Percentiles rank a stretch among this genome's conserved stretches.
Conservation (phyloP, 345 rosid species). For the Lagerstroemia speciosa region DNA sequence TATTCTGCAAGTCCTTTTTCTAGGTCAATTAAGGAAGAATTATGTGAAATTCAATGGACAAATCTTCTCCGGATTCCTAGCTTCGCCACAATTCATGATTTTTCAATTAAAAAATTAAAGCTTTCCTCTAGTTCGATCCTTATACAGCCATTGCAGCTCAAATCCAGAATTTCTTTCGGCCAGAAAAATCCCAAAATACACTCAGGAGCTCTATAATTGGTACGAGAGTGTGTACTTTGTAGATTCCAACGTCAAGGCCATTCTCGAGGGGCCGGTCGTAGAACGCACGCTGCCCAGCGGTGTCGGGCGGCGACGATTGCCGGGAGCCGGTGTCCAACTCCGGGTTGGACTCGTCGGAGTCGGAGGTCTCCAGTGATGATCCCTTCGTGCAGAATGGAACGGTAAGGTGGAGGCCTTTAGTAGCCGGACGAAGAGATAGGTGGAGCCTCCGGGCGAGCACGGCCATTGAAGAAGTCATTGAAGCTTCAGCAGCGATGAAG, state of each 20-base stretch:
- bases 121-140: not conserved
- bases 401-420: conserved; percentile 23
- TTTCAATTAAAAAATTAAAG: not conserved
- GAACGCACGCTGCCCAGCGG: conserved; percentile 20
- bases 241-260: conserved; percentile 72
- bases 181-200: not conserved
- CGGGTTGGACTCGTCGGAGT: conserved; percentile 24
- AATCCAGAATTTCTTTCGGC: not conserved
- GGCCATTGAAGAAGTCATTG: conserved; percentile 43
- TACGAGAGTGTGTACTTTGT: conserved; percentile 39
- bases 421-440: conserved; percentile 36
- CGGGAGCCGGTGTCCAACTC: conserved; percentile 27
- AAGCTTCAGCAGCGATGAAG: not conserved
- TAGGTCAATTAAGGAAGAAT: not conserved
- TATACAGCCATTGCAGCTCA: not conserved
- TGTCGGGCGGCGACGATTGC: conserved; percentile 14
- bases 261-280: conserved; percentile 56
- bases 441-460: conserved; percentile 42
- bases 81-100: not conserved
- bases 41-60: too few species aligned
- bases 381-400: conserved; percentile 43
- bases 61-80: not conserved
- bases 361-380: conserved; percentile 20
- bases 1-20: not conserved
- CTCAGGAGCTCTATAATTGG: not conserved